Base-by-base conservation (phyloP, 257 asterid genomes). In the Nicotiana tabacum region DNA sequence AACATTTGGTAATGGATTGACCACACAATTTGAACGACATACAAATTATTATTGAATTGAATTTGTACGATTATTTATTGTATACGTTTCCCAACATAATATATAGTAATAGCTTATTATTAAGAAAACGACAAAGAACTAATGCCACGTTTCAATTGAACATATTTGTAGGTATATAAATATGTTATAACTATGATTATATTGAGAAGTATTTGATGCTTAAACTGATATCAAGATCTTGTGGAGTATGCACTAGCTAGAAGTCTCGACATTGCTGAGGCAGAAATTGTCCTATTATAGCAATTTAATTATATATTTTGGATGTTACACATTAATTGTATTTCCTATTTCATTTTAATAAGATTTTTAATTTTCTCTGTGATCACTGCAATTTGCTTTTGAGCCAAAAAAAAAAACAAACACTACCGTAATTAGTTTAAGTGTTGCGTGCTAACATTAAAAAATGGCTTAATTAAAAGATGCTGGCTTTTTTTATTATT, bases 191-290 rank as follows among this genome's bases (percentile, higher is more conserved):
- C 60, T 15, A 55, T 18, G 11, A 58, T 7, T 58, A 58, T n/a
- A 57, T 5, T 60, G n/a, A 43, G n/a, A 43, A 30, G 48, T 21
- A 43, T 39, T 18, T 3, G 39, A 30, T 66, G 7, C 33, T 65
- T 13, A 65, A 65, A 65, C n/a, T 5, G 2, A 65, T 70, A 70
- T 43, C n/a, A 32, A 33, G 27, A 74, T 74, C 1, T 48, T 48
- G 79, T 74, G 79, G 79, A 46, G 79, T 13, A 48, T 74, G 62
- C 79, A 74, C 79, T 74, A 24, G 43, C 61, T 43, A 46, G 15
- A 35, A 48, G 13, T 24, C 51, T 32, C 61, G 62, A 74, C 62
- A 74, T 74, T 74, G 79, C 13, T 74, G 79, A 13, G 79, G 62
- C 62, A 13, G 61, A 46, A 24, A 74, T 74, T 74, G 39, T 48